Conservation (phyloP, 2,329 filamentous ascomycete genomes). For the Aspergillus unguis region DNA sequence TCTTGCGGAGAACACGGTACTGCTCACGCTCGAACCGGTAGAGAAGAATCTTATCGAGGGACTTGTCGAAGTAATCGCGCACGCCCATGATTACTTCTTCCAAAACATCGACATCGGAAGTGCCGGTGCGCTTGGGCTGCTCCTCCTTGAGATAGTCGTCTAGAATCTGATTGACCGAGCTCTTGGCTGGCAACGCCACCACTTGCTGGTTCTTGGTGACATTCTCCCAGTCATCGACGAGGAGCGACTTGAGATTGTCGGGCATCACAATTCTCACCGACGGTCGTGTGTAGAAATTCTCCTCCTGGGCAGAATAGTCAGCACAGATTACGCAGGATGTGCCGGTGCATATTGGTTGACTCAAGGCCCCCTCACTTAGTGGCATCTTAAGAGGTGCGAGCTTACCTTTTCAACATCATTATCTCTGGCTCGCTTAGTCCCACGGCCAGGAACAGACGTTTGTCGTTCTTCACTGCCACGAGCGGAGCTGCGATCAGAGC, state of each 20-base stretch:
- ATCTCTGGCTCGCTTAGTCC: slow-evolving; percentile 44
- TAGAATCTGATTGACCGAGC: slow-evolving; percentile 73
- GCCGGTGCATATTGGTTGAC: not conserved
- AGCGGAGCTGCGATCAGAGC: slow-evolving; percentile 42
- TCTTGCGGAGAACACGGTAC: slow-evolving; percentile 72
- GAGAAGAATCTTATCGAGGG: slow-evolving; percentile 79
- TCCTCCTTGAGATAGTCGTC: slow-evolving; percentile 75
- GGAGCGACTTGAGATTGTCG: slow-evolving; percentile 82
- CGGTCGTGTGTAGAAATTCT: slow-evolving; percentile 76
- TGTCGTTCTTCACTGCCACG: slow-evolving; percentile 47
- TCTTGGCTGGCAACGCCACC: slow-evolving; percentile 74
- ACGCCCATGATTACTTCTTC: slow-evolving; percentile 85
- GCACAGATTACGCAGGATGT: not conserved
- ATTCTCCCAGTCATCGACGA: slow-evolving; percentile 99
- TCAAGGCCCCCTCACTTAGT: slow-evolving; percentile 2
- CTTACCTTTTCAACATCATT: slow-evolving; percentile 49
- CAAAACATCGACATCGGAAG: slow-evolving; percentile 74
- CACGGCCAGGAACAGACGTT: slow-evolving; percentile 42
- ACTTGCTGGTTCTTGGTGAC: slow-evolving; percentile 93
- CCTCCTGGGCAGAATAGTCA: slow-evolving; percentile 62
- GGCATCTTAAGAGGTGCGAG: slow-evolving; percentile 3
- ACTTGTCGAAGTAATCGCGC: slow-evolving; percentile 91
- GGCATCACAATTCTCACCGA: slow-evolving; percentile 83
- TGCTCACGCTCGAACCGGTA: slow-evolving; percentile 94
- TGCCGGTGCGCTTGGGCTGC: slow-evolving; percentile 61